phyloP scores from a whole-genome alignment of 148 eudicot genomes.

The Chenopodium formosanum region DNA sequence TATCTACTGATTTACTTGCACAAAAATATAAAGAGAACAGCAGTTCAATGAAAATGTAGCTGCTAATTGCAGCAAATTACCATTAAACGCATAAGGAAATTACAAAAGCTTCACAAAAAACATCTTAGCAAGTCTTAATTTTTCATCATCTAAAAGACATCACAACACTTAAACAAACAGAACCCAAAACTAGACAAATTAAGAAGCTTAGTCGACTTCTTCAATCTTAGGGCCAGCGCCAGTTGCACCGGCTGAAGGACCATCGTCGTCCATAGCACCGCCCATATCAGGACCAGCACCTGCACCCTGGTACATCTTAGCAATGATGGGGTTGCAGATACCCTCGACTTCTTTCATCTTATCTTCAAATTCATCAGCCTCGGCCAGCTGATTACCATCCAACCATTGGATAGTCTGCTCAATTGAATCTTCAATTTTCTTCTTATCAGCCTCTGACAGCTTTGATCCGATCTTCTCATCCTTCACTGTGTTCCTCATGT shows the following conservation, averaged over 20 bases:
- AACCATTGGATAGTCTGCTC: conserved; percentile 9
- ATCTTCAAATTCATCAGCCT: conserved; percentile 22
- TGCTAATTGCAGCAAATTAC: too few species aligned
- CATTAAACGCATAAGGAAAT: too few species aligned
- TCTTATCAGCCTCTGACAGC: conserved; percentile 14
- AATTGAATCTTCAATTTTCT: conserved; percentile 21
- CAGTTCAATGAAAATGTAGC: too few species aligned
- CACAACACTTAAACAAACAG: too few species aligned
- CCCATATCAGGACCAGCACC: conserved; percentile 16
- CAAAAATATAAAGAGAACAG: too few species aligned
- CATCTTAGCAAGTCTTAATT: too few species aligned
- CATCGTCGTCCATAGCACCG: conserved; percentile 19
- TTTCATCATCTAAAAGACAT: too few species aligned
- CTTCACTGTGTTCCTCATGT: conserved; percentile 24
- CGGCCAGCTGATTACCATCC: conserved; percentile 14
- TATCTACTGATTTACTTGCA: too few species aligned
- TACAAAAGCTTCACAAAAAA: too few species aligned
- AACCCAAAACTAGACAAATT: too few species aligned
- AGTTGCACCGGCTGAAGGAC: conserved; percentile 1
- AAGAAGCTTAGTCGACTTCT: conserved; percentile 12
- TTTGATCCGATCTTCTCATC: conserved; percentile 13
- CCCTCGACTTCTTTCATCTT: conserved; percentile 28
- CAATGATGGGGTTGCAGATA: conserved; percentile 21
- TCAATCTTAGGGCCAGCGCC: conserved; percentile 29
- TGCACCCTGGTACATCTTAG: conserved; percentile 21